phyloP scores from a whole-genome alignment of 257 asterid genomes.

The Lycium ferocissimum region DNA sequence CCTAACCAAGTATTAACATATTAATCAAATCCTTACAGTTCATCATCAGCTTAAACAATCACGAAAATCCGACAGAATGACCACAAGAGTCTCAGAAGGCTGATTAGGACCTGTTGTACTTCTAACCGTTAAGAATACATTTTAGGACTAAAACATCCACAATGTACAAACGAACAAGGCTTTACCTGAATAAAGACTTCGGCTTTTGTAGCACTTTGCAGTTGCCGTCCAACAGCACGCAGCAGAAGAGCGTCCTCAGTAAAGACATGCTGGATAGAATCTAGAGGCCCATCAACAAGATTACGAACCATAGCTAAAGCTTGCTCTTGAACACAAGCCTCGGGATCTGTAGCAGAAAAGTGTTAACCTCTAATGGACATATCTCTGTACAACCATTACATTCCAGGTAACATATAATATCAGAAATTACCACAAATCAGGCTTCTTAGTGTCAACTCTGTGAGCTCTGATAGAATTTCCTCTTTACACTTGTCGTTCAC shows the following conservation, averaged over 20 bases:
- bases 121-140: not conserved
- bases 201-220: slow-evolving; percentile 54
- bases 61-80: slow-evolving; percentile 21
- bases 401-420: slow-evolving; percentile 18
- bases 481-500: slow-evolving; percentile 75
- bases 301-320: slow-evolving; percentile 78
- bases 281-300: slow-evolving; percentile 75
- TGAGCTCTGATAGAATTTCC: slow-evolving; percentile 72
- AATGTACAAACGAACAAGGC: slow-evolving; percentile 19
- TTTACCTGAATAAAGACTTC: slow-evolving; percentile 87
- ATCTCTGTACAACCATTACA: slow-evolving; percentile 26
- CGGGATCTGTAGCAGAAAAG: slow-evolving; percentile 65
- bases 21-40: not conserved
- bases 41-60: not conserved
- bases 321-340: slow-evolving; percentile 87
- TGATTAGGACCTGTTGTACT: slow-evolving; percentile 13
- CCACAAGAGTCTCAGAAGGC: not conserved
- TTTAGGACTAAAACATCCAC: not conserved
- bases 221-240: slow-evolving; percentile 75
- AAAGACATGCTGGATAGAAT: slow-evolving; percentile 67
- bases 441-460: slow-evolving; percentile 66
- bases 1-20: not conserved
- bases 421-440: slow-evolving; percentile 70
- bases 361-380: slow-evolving; percentile 26
- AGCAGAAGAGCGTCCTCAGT: slow-evolving; percentile 68